These are phyloP conservation scores for Aspergillus kassunensis DNA, from an alignment of 495 filamentous ascomycete species.

Conservation along the genomic window DNA sequence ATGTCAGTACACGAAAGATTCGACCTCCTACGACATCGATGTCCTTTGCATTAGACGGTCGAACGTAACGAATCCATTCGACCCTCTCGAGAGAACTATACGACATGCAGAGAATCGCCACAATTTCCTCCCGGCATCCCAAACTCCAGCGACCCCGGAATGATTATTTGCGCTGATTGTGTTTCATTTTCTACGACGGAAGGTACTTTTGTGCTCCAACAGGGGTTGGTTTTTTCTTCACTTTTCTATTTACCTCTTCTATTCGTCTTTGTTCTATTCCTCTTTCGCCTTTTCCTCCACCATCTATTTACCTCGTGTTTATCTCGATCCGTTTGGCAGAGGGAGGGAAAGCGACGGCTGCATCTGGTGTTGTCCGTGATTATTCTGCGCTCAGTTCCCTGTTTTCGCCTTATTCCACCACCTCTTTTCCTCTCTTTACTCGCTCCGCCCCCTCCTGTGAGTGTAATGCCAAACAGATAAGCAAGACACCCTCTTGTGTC, in stretches of 20 bases:
- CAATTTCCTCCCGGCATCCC: slow-evolving; percentile 19
- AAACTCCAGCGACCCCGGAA: slow-evolving; percentile 21
- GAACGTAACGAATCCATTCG: slow-evolving; percentile 16
- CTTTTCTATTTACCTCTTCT: slow-evolving; percentile 19
- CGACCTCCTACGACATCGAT: slow-evolving; percentile 22
- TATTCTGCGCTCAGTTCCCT: slow-evolving; percentile 23
- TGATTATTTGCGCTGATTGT: slow-evolving; percentile 20
- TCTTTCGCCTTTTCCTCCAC: slow-evolving; percentile 12
- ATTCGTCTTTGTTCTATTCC: slow-evolving; percentile 17
- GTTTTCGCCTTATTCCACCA: neutral
- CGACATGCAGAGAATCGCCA: slow-evolving; percentile 20
- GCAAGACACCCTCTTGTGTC: slow-evolving; percentile 30
- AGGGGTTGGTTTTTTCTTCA: slow-evolving; percentile 19
- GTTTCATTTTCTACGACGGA: slow-evolving; percentile 21
- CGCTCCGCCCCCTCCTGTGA: slow-evolving; percentile 27
- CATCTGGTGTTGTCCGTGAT: slow-evolving; percentile 28
- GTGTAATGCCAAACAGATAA: slow-evolving; percentile 32
- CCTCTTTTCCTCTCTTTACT: slow-evolving; percentile 23
- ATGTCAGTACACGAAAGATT: slow-evolving; percentile 21
- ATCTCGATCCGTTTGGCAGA: slow-evolving; percentile 32
- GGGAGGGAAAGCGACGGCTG: slow-evolving; percentile 33
- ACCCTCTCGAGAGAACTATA: slow-evolving; percentile 16
- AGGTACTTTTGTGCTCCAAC: slow-evolving; percentile 21
- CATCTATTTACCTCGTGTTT: slow-evolving; percentile 22
- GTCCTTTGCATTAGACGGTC: slow-evolving; percentile 22